These are phyloP conservation scores for Asterophora parasitica DNA, from an alignment of 768 basidiomycete species.

Conservation along the genomic window DNA sequence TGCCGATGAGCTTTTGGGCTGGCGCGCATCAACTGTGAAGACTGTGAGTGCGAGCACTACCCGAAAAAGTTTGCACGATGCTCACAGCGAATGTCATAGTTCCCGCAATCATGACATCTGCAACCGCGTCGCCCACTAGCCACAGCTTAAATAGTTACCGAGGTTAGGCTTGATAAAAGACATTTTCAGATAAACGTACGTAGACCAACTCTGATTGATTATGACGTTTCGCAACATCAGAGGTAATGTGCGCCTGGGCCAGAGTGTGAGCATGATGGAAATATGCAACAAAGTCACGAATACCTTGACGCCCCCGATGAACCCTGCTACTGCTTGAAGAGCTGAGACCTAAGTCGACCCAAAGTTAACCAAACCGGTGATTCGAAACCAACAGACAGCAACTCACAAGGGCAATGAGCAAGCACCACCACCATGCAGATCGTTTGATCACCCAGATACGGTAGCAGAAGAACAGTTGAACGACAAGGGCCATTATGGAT, in stretches of 20 bases:
- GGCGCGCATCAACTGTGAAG: neutral
- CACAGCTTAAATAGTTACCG: neutral
- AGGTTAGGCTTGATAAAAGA: neutral
- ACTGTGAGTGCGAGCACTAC: neutral
- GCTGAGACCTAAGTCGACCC: neutral
- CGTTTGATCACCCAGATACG: constrained; percentile 14
- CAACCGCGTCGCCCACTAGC: constrained; percentile 3
- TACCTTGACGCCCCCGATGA: constrained; percentile 2
- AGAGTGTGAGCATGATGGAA: neutral
- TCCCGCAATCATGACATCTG: constrained; percentile 3
- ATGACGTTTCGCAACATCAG: constrained; percentile 5
- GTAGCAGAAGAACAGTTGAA: constrained; percentile 16
- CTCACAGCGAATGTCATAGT: constrained; percentile 3
- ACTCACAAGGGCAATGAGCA: constrained; percentile 5
- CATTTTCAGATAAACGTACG: neutral
- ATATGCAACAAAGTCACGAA: no score
- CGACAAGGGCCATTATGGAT: constrained; percentile 10
- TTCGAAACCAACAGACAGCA: neutral
- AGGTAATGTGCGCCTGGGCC: constrained; percentile 1
- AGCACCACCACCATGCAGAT: constrained; percentile 5
- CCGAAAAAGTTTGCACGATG: neutral
- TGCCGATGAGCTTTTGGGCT: neutral
- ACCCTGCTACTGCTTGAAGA: constrained; percentile 4
- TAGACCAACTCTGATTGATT: neutral
- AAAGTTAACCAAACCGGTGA: neutral